These are phyloP conservation scores for Zygosaccharomyces sapae DNA, from an alignment of 1,139 yeast species.

Conservation along the genomic window DNA sequence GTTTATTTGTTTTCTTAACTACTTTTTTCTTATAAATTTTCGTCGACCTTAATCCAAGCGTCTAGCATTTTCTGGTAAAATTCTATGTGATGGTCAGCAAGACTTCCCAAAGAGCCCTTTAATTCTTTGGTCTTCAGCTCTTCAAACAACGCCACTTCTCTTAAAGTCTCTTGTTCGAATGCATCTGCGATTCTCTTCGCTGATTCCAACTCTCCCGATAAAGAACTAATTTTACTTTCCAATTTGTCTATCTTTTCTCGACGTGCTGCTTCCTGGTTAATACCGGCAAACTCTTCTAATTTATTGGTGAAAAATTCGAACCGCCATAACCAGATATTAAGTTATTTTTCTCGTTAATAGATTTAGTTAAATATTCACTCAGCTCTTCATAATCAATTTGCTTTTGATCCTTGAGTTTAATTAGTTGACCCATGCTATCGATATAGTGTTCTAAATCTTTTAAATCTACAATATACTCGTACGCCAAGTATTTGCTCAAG, in stretches of 20 bases:
- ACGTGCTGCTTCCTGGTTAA: slow-evolving; percentile 53
- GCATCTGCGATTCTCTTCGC: slow-evolving; percentile 71
- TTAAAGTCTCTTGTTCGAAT: slow-evolving; percentile 57
- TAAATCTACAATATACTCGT: slow-evolving; percentile 73
- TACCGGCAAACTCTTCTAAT: slow-evolving; percentile 57
- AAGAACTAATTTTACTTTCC: slow-evolving; percentile 54
- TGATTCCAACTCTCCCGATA: slow-evolving; percentile 57
- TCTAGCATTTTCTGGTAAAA: slow-evolving; percentile 70
- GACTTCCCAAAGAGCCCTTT: slow-evolving; percentile 59
- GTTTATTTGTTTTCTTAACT: too few relatives aligned
- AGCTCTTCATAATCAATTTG: slow-evolving; percentile 86
- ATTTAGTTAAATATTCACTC: slow-evolving; percentile 68
- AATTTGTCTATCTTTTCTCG: slow-evolving; percentile 49
- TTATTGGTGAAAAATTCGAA: slow-evolving; percentile 51
- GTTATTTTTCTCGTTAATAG: slow-evolving; percentile 60
- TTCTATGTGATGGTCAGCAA: slow-evolving; percentile 72
- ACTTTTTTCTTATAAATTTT: slow-evolving; percentile 18
- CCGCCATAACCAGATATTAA: slow-evolving; percentile 56
- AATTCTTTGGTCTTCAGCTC: slow-evolving; percentile 73
- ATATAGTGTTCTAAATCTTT: slow-evolving; percentile 88
- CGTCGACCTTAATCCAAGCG: slow-evolving; percentile 65
- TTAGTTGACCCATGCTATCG: slow-evolving; percentile 64
- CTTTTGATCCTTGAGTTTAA: slow-evolving; percentile 85
- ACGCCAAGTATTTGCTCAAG: slow-evolving; percentile 65
- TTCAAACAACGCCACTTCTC: slow-evolving; percentile 82